phyloP scores from a whole-genome alignment of 1,284 basidiomycete species.

The Moniliella sp. region DNA sequence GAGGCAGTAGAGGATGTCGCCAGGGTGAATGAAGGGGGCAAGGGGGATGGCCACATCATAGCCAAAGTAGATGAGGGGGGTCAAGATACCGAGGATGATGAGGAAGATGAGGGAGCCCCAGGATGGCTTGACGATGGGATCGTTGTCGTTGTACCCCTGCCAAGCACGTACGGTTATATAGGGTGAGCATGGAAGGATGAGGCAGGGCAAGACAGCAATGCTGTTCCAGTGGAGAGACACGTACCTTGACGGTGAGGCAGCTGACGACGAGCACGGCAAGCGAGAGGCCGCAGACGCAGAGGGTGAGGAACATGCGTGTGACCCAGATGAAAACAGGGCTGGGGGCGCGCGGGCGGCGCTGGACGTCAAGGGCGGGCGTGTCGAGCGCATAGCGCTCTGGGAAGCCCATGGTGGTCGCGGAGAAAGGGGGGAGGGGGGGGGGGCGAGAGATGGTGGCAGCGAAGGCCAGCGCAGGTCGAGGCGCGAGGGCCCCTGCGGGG shows the following conservation, averaged over 20 bases:
- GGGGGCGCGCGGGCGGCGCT: conserved; percentile 10
- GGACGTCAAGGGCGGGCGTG: conserved; percentile 9
- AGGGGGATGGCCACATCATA: conserved; percentile 32
- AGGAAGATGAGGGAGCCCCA: conserved; percentile 35
- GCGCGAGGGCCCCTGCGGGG: no score
- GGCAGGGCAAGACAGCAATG: no score
- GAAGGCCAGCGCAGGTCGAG: no score
- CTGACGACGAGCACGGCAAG: conserved; percentile 23
- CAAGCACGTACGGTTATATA: no score
- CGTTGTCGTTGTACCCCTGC: conserved; percentile 32
- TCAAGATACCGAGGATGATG: conserved; percentile 24
- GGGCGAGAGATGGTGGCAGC: no score
- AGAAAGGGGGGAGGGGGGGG: no score
- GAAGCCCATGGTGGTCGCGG: no score
- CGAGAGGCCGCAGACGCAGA: conserved; percentile 20
- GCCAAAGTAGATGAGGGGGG: conserved; percentile 31
- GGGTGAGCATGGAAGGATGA: no score
- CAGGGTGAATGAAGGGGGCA: conserved; percentile 27
- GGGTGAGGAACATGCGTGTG: conserved; percentile 23
- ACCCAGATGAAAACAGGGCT: conserved; percentile 23
- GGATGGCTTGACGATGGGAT: conserved; percentile 32
- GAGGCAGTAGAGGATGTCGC: conserved; percentile 25
- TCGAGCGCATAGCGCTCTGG: conserved; percentile 19
- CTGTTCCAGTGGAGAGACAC: background rate
- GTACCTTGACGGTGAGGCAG: conserved; percentile 15